Evolutionary conservation across 2,329 filamentous ascomycete species (phyloP), one percentile per base, ranked within the genome.

Genomic region (Fusarium sp.): DNA sequence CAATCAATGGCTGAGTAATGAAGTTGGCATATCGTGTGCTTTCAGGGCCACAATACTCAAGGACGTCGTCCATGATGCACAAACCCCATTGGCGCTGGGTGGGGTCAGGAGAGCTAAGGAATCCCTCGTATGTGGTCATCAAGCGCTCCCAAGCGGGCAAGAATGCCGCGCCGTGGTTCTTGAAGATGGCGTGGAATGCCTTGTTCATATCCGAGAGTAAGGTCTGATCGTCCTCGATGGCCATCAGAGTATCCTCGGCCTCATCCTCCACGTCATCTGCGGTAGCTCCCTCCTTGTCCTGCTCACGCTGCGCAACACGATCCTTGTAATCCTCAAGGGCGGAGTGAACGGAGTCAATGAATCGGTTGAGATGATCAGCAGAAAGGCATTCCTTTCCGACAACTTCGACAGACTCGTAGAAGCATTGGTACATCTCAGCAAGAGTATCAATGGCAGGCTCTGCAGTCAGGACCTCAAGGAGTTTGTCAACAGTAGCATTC

Each of bases 161-260:
- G 85, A 99, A 99, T 12, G 86, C 83, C 11, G 89, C 85, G 26
- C 93, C 92, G 78, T 97, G 94, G 82, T 97, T 94, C 85, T 98
- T 98, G 86, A 99, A 99, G 71, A 99, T 93, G 64, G 94, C 95
- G 81, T 99, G 96, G 87, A 97, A 99, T 1, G 96, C 95, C 85
- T 99, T 99, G 88, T 99, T 99, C 96, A 99, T 99, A 77, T 99
- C 96, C 3, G 94, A 97, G 42, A 99, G 86, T 18, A 99, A 86
- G 23, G 94, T 97, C 81, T 98, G 95, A 77, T 99, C 96, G 72
- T 99, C 96, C 79, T 99, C 96, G 47, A 99, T 94, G 13, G 95
- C 96, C 73, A 97, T 91, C 33, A 97, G 85, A 44, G 91, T 88
- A 53, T 97, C 95, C 72, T 97, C 92, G 16, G 91, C 91, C 62